phyloP scores from a whole-genome alignment of 306 rosid species.

The Rosa chinensis region DNA sequence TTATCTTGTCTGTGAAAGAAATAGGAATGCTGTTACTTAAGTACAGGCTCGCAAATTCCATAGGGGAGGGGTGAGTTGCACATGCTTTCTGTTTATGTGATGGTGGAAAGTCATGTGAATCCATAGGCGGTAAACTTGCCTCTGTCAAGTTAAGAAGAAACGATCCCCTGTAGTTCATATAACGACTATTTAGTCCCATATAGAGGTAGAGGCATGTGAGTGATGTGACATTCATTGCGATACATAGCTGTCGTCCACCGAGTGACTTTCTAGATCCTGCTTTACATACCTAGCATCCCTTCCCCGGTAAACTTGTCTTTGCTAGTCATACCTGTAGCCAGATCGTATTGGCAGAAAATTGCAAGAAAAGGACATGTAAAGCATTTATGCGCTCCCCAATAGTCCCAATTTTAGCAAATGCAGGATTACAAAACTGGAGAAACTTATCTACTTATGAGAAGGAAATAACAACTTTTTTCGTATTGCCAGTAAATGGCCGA shows the following conservation, averaged over 20 bases:
- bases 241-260: background rate
- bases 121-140: background rate
- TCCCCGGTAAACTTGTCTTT: background rate
- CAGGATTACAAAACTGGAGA: background rate
- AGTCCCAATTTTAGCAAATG: background rate
- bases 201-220: background rate
- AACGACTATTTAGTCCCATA: background rate
- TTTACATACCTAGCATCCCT: background rate
- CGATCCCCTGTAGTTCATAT: background rate
- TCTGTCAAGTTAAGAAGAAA: background rate
- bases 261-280: background rate
- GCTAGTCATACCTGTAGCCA: background rate
- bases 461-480: background rate
- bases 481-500: background rate
- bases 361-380: background rate
- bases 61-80: background rate
- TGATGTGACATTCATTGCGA: background rate
- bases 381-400: background rate
- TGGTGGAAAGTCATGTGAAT: background rate
- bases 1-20: background rate
- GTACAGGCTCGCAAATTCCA: background rate
- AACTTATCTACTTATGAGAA: background rate
- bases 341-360: background rate
- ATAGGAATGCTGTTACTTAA: background rate
- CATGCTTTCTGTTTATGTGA: background rate